Percentiles rank a stretch among this genome's conserved stretches.
These are phyloP conservation scores for Neonectria ditissima DNA, from an alignment of 2,329 filamentous ascomycete species.

Conservation along the genomic window DNA sequence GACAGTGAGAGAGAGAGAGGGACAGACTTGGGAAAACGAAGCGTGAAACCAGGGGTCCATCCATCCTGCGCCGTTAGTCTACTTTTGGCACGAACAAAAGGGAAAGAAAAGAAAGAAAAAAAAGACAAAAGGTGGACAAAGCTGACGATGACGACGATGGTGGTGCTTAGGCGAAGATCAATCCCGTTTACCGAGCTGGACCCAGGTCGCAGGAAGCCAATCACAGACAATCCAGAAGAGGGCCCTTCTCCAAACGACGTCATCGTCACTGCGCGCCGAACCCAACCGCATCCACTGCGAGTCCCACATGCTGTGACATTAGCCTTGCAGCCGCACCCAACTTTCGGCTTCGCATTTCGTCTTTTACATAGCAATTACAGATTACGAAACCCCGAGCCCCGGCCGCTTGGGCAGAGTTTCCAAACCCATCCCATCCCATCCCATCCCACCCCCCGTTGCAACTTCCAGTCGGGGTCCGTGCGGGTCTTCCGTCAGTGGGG, in stretches of 20 bases:
- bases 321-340: not conserved
- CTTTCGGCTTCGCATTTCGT: not conserved
- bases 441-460: too few species aligned
- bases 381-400: not conserved
- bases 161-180: not conserved
- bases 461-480: not conserved
- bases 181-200: not conserved
- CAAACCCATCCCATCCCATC: too few species aligned
- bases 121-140: too few species aligned
- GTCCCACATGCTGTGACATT: not conserved
- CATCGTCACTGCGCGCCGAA: not conserved
- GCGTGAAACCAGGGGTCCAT: slow-evolving; percentile 7
- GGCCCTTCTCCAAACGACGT: not conserved
- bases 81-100: not conserved
- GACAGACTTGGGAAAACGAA: not conserved
- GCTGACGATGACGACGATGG: slow-evolving; percentile 1
- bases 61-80: not conserved
- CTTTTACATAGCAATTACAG: slow-evolving; percentile 2
- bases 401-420: not conserved
- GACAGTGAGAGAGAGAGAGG: too few species aligned
- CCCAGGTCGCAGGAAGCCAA: not conserved
- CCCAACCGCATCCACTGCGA: not conserved
- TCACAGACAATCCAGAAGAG: slow-evolving; percentile 20
- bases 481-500: not conserved
- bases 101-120: too few species aligned